Percentiles rank a stretch among this genome's conserved stretches.
Evolutionary conservation across 2,329 filamentous ascomycete species (phyloP).

Genomic region (Talaromyces piceae): DNA sequence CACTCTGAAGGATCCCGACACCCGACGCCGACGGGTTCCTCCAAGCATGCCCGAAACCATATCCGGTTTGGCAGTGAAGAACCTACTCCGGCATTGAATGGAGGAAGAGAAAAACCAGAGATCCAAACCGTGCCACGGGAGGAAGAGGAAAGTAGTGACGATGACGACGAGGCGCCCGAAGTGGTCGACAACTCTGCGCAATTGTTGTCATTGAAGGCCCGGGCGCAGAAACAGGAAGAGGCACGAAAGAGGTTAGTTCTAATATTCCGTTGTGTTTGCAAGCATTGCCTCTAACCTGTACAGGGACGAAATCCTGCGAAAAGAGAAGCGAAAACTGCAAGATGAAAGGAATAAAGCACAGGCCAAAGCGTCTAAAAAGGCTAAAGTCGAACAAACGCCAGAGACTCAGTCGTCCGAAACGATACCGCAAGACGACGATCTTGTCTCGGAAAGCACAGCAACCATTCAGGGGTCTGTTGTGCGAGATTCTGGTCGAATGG

Average conservation of each 20-base stretch:
- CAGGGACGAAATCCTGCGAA: slow-evolving; percentile 32
- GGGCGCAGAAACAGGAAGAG: slow-evolving; percentile 32
- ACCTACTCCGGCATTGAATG: slow-evolving; percentile 19
- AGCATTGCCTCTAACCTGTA: not conserved
- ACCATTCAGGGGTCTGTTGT: slow-evolving; percentile 33
- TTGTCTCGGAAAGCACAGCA: slow-evolving; percentile 34
- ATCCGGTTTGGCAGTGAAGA: slow-evolving; percentile 38
- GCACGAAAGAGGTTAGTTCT: slow-evolving; percentile 29
- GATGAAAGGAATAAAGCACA: slow-evolving; percentile 34
- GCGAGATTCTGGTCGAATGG: slow-evolving; percentile 28
- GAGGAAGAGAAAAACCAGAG: slow-evolving; percentile 16
- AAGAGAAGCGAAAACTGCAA: slow-evolving; percentile 33
- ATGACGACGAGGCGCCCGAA: slow-evolving; percentile 38
- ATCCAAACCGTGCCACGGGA: slow-evolving; percentile 6
- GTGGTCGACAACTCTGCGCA: slow-evolving; percentile 34
- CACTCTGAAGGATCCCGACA: not conserved
- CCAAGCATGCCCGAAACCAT: slow-evolving; percentile 15
- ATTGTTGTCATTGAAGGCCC: slow-evolving; percentile 29
- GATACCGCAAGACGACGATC: slow-evolving; percentile 26
- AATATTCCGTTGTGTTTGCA: not conserved
- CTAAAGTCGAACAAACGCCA: slow-evolving; percentile 20
- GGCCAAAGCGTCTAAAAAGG: slow-evolving; percentile 26
- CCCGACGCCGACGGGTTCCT: not conserved
- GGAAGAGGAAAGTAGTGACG: slow-evolving; percentile 17
- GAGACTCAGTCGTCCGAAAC: slow-evolving; percentile 3